phyloP scores from a whole-genome alignment of 257 asterid genomes.

The Nicotiana attenuata region DNA sequence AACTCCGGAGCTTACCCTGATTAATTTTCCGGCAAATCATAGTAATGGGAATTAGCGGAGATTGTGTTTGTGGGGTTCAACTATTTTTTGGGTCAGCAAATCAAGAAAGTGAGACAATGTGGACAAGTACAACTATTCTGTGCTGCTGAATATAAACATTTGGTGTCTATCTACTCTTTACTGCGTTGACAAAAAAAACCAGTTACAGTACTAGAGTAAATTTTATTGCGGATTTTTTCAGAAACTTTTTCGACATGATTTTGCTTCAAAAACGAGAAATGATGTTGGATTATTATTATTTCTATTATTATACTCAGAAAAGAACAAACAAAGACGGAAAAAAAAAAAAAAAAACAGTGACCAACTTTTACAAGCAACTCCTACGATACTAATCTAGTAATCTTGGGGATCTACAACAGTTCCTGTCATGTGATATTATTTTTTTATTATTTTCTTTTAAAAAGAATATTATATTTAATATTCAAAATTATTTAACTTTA shows the following conservation, averaged over 20 bases:
- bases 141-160: neutral
- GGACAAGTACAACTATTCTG: conserved; percentile 1
- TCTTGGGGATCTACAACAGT: neutral
- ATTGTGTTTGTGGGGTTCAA: neutral
- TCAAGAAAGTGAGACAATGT: neutral
- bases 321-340: no score
- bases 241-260: neutral
- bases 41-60: neutral
- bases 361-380: neutral
- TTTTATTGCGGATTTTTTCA: neutral
- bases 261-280: neutral
- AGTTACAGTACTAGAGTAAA: neutral
- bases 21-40: conserved; percentile 56
- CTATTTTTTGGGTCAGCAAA: neutral
- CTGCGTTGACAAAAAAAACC: neutral
- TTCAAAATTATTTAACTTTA: neutral
- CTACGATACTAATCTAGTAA: neutral
- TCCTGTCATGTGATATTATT: neutral
- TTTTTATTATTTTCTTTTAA: neutral
- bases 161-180: neutral
- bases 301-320: neutral
- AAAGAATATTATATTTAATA: neutral
- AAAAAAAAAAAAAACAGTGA: neutral
- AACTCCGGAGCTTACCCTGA: conserved; percentile 30
- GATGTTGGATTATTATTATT: no score